phyloP scores from a whole-genome alignment of 306 rosid genomes.

The Prunus salicina region DNA sequence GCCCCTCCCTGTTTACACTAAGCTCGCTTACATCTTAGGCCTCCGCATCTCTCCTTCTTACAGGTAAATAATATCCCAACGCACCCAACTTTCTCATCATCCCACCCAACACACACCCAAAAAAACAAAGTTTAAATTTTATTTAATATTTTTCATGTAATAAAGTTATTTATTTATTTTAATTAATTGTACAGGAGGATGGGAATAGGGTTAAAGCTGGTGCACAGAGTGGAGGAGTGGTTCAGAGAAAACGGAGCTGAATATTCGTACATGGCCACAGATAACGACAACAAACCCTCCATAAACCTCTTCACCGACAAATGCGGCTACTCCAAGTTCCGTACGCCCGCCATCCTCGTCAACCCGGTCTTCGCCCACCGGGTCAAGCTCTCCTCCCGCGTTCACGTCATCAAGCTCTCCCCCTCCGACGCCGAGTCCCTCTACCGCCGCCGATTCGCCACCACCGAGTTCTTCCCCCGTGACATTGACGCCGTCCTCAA shows the following conservation, averaged over 20 bases:
- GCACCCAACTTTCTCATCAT: not conserved
- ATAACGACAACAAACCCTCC: slow-evolving; percentile 79
- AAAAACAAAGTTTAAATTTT: no score
- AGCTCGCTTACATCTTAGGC: slow-evolving; percentile 80
- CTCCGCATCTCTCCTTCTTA: slow-evolving; percentile 89
- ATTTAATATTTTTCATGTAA: not conserved
- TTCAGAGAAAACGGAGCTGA: slow-evolving; percentile 69
- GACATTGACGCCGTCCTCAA: slow-evolving; percentile 77
- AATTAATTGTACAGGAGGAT: slow-evolving; percentile 53
- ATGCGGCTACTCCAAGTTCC: slow-evolving; percentile 88
- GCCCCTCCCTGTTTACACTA: slow-evolving; percentile 64
- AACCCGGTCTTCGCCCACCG: slow-evolving; percentile 85
- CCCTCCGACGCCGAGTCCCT: slow-evolving; percentile 63
- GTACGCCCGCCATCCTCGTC: slow-evolving; percentile 80
- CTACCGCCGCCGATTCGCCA: slow-evolving; percentile 72
- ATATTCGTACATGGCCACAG: slow-evolving; percentile 92
- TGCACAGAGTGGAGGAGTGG: slow-evolving; percentile 66
- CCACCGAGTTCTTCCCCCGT: slow-evolving; percentile 89
- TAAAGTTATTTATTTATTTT: not conserved
- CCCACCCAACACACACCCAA: not conserved
- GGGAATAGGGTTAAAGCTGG: slow-evolving; percentile 86
- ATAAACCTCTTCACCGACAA: slow-evolving; percentile 76
- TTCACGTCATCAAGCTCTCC: slow-evolving; percentile 45
- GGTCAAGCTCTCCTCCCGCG: slow-evolving; percentile 32
- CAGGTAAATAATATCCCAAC: slow-evolving; percentile 34